Conservation (phyloP, 345 rosid species). For the Firmiana major region DNA sequence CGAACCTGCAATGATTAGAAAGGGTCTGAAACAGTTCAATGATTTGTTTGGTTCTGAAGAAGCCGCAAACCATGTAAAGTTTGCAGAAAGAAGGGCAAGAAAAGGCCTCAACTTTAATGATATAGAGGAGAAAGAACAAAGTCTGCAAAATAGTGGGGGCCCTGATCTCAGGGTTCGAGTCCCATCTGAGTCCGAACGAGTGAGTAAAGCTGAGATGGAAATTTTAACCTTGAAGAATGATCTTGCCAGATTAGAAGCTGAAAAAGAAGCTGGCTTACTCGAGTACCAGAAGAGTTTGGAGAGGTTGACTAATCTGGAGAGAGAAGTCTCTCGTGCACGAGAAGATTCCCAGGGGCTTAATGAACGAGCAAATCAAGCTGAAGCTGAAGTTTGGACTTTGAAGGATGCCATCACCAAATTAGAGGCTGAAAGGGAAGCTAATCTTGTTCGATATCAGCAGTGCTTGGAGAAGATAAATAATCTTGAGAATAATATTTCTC, state of each 20-base stretch:
- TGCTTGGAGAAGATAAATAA: conserved; percentile 64
- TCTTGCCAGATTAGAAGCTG: conserved; percentile 80
- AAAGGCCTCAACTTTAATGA: conserved; percentile 71
- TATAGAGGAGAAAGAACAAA: conserved; percentile 41
- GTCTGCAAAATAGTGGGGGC: conserved; percentile 20
- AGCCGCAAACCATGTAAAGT: conserved; percentile 20
- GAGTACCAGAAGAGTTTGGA: conserved; percentile 76
- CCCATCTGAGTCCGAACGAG: conserved; percentile 57
- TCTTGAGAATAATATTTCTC: conserved; percentile 49
- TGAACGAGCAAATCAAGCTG: conserved; percentile 72
- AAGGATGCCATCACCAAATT: conserved; percentile 57
- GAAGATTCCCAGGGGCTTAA: conserved; percentile 55
- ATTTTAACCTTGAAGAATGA: conserved; percentile 66
- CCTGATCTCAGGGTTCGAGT: conserved; percentile 37
- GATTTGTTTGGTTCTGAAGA: conserved; percentile 44
- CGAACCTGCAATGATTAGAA: conserved; percentile 41
- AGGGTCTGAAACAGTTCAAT: conserved; percentile 55
- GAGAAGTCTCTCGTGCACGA: conserved; percentile 62
- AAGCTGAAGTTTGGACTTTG: conserved; percentile 66
- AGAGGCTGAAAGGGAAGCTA: conserved; percentile 60
- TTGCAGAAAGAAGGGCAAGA: conserved; percentile 60
- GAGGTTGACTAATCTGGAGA: conserved; percentile 65
- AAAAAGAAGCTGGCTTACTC: conserved; percentile 71
- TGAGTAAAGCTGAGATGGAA: conserved; percentile 70
- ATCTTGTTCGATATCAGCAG: conserved; percentile 63